A percentile compares a stretch with the other conserved stretches of the same genome.
phyloP scores from a whole-genome alignment of 2,329 filamentous ascomycete genomes.

The Hypoxylon sp. region DNA sequence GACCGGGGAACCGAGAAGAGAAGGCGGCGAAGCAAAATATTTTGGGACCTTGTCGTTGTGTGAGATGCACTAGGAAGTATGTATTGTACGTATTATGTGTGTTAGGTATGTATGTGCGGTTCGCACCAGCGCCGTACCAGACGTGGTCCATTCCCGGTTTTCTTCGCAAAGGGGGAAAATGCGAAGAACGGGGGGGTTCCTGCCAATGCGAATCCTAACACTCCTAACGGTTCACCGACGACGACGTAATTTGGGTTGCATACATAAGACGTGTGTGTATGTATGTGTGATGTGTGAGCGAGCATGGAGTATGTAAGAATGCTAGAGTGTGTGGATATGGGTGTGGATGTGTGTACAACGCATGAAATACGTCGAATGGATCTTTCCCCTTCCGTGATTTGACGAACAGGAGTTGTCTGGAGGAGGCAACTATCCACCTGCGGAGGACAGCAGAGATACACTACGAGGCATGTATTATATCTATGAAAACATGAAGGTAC shows the following conservation, averaged over 20 bases:
- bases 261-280: conserved; percentile 26
- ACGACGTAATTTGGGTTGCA: conserved; percentile 30
- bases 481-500: conserved; percentile 3
- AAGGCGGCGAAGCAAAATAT: conserved; percentile 18
- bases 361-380: conserved; percentile 29
- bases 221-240: conserved; percentile 33
- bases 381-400: conserved; percentile 13
- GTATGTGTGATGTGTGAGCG: conserved; percentile 16
- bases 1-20: conserved; percentile 13
- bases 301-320: background rate
- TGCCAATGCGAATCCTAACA: conserved; percentile 14
- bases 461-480: conserved; percentile 9
- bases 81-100: background rate
- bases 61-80: background rate
- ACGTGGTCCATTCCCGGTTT: conserved; percentile 27
- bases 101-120: conserved; percentile 6
- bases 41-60: background rate
- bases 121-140: conserved; percentile 7
- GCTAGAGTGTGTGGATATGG: background rate
- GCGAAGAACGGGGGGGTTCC: background rate
- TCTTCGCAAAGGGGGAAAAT: background rate
- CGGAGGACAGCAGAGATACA: conserved; percentile 1
- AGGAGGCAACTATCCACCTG: background rate
- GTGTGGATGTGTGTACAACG: conserved; percentile 20
- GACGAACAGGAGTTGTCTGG: background rate